A percentile compares a stretch with the other conserved stretches of the same genome.
Evolutionary conservation across 2,329 filamentous ascomycete genomes (phyloP).

Genomic region (Diaporthe citri): DNA sequence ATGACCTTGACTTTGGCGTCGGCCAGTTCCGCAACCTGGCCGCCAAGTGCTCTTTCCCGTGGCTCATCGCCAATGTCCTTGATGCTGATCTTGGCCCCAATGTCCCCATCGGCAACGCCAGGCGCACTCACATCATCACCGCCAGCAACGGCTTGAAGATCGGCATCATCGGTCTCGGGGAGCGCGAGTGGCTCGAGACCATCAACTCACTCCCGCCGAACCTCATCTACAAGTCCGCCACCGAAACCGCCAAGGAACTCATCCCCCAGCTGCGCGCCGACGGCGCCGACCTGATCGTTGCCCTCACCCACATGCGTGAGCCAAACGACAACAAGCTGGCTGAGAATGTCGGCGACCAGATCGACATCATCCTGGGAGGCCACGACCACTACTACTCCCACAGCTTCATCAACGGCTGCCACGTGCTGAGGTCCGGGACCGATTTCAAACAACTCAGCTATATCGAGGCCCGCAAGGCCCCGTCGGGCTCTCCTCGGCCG

Average conservation of each 20-base stretch:
- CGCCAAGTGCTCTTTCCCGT: constrained; percentile 84
- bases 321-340: constrained; percentile 92
- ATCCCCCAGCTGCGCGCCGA: constrained; percentile 79
- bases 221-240: constrained; percentile 85
- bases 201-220: constrained; percentile 88
- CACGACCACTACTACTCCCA: constrained; percentile 93
- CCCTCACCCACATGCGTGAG: constrained; percentile 87
- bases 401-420: constrained; percentile 80
- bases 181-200: constrained; percentile 89
- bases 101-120: constrained; percentile 81
- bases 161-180: constrained; percentile 86
- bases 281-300: constrained; percentile 86
- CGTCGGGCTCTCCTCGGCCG: constrained; percentile 56
- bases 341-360: constrained; percentile 76
- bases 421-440: constrained; percentile 87
- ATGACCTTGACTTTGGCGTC: constrained; percentile 93
- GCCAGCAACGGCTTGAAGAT: constrained; percentile 88
- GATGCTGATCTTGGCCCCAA: constrained; percentile 84
- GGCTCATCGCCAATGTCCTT: constrained; percentile 89
- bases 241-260: constrained; percentile 79
- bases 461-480: constrained; percentile 78
- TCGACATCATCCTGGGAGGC: constrained; percentile 89
- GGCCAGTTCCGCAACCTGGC: constrained; percentile 81
- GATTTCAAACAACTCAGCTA: constrained; percentile 96
- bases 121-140: constrained; percentile 81